Conservation (phyloP, 768 basidiomycete genomes). For the Rubroboletus satanas region DNA sequence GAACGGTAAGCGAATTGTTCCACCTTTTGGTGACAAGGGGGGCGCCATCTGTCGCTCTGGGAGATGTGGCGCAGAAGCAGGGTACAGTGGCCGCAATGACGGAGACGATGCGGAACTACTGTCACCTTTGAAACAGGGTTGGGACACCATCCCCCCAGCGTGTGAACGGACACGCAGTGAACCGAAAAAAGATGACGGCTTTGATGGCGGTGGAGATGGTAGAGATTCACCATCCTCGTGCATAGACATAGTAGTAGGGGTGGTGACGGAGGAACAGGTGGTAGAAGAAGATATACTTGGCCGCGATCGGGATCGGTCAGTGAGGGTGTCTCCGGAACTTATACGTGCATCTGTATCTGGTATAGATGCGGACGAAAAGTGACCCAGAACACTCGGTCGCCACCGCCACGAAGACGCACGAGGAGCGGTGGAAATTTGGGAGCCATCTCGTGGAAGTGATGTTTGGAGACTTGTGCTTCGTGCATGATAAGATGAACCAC, state of each 20-base stretch:
- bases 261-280: slow-evolving; percentile 47
- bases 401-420: slow-evolving; percentile 40
- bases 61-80: slow-evolving; percentile 38
- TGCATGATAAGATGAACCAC: slow-evolving; percentile 36
- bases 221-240: slow-evolving; percentile 39
- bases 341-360: slow-evolving; percentile 42
- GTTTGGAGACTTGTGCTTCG: slow-evolving; percentile 51
- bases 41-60: slow-evolving; percentile 34
- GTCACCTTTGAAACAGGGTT: slow-evolving; percentile 32
- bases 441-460: slow-evolving; percentile 26
- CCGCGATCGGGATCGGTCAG: slow-evolving; percentile 49
- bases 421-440: slow-evolving; percentile 4
- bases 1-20: slow-evolving; percentile 34
- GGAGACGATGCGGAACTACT: slow-evolving; percentile 28
- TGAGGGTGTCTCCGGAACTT: slow-evolving; percentile 39
- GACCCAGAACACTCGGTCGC: slow-evolving; percentile 63
- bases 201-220: slow-evolving; percentile 37
- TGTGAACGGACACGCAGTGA: slow-evolving; percentile 32
- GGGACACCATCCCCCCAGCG: slow-evolving; percentile 25
- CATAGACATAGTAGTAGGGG: slow-evolving; percentile 31
- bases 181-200: slow-evolving; percentile 31
- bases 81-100: slow-evolving; percentile 36
- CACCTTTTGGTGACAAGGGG: slow-evolving; percentile 29
- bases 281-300: slow-evolving; percentile 61
- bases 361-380: slow-evolving; percentile 51